Base-by-base conservation (phyloP, 805 yeast genomes). In the Yarrowia hollandica region DNA sequence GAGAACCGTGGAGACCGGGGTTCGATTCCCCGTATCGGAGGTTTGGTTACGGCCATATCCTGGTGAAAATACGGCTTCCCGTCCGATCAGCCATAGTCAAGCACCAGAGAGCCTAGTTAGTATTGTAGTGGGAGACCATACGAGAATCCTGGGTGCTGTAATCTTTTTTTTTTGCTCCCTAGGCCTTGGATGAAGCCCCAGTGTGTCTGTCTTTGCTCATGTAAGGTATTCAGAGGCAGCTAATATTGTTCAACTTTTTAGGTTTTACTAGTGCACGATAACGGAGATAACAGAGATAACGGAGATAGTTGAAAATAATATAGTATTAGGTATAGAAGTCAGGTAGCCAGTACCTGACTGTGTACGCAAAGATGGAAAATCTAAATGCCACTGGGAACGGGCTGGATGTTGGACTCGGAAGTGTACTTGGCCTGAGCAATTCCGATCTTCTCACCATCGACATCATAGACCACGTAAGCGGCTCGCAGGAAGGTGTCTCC, bases 401-500 rank as follows among this genome's bases (percentile, higher is more conserved):
- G 66, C 33, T 69, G 67, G 19, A 68, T 55, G 19, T 69, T 60
- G 4, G 65, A 11, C 26, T 61, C 62, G 10, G 56, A 62, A n/a
- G 67, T 64, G 59, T 64, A 69, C 39, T 63, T 63, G 23, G 79
- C 79, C 65, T 76, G 82, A 4, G 85, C 89, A 60, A 86, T 64
- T 0, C 86, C 82, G 28, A 84, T 72, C 64, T 79, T 73, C 46
- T 70, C 69, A 63, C 77, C 77, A 30, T 84, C 88, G 59, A 85
- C 71, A 67, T 86, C 86, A 69, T 79, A 83, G 14, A 85, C 88
- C 19, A 82, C 77, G 67, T 86, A 86, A 5, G 84, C 85, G 35
- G 79, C 76, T 60, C 86, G 75, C 61, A 86, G 72, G 67, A 86
- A 79, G 56, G 78, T 76, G 67, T 83, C 89, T 19, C 91, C 92